Evolutionary conservation across 1,284 basidiomycete genomes (phyloP).

Genomic region (Fomitopsis palustris): DNA sequence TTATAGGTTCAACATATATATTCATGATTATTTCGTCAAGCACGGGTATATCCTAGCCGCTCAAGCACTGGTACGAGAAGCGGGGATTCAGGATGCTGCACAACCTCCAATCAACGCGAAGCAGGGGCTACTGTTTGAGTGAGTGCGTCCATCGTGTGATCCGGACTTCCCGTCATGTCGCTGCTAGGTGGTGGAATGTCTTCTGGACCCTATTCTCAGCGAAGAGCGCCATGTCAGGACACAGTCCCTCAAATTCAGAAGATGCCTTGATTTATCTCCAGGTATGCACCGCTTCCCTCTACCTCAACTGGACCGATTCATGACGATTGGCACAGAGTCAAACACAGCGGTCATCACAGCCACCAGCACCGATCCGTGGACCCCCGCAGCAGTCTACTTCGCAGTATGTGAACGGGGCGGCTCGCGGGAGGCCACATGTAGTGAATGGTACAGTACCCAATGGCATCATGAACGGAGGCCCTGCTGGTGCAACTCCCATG

Average conservation of each 20-base stretch:
- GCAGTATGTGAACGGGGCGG: constrained; percentile 32
- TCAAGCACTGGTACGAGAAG: constrained; percentile 57
- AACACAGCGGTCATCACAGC: constrained; percentile 28
- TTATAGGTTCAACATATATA: constrained; percentile 80
- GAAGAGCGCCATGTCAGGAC: constrained; percentile 48
- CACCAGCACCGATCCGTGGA: constrained; percentile 18
- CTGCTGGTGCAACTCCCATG: constrained; percentile 24
- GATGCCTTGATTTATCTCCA: constrained; percentile 71
- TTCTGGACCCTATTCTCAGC: constrained; percentile 81
- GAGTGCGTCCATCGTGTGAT: constrained; percentile 29
- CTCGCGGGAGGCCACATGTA: constrained; percentile 16
- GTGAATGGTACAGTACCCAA: constrained; percentile 27
- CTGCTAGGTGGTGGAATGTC: constrained; percentile 76
- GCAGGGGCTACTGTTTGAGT: constrained; percentile 81
- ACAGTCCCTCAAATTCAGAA: constrained; percentile 45
- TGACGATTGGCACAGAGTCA: constrained; percentile 32
- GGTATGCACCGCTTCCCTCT: constrained; percentile 36
- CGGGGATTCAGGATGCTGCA: constrained; percentile 55
- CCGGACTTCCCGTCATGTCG: not conserved
- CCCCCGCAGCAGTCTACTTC: constrained; percentile 11
- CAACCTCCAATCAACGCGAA: constrained; percentile 75
- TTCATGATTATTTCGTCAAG: constrained; percentile 77
- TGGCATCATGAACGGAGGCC: constrained; percentile 31
- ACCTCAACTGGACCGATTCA: not conserved
- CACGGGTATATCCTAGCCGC: constrained; percentile 72